Base-by-base conservation (phyloP, 108 stramenopile genomes). In the Cyclostephanos invisitatus region DNA sequence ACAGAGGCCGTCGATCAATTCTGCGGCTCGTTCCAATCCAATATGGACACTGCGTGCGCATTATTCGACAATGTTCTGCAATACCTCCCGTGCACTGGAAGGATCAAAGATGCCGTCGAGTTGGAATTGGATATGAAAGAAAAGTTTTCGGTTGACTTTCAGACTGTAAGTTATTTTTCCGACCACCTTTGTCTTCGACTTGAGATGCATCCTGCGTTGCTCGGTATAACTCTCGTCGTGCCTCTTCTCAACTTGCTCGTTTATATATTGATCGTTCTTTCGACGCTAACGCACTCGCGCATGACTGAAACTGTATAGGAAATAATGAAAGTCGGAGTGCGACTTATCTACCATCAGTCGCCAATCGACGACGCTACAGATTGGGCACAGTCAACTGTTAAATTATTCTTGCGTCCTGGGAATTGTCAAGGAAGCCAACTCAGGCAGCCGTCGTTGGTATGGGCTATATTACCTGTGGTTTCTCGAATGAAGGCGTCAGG, bases 381-480 rank as follows among this genome's bases (percentile, higher is more conserved):
- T 60, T 86, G 85, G 84, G 46, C 63, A 0, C 84, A 85, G 67
- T 54, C 71, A 8, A 84, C 75, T 15, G 84, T 90, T 27, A 83
- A 78, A 57, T 25, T 90, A 28, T 78, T 77, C 62, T 28, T 86
- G 5, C 74, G 79, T 44, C 85, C 78, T 12, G 89, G 89, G 11
- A 42, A 73, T n/a, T 82, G 72, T 67, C 80, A 75, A 14, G 75
- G 73, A 3, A 28, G 25, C 5, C 54, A 65, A 5, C 48, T 84
- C 12, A 21, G 69, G 18, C 83, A 79, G 44, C 92, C 92, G n/a
- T 78, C 50, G 5, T 35, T 93, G 29, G 80, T 78, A 64, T 93
- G 92, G 92, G 74, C 86, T 1, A 79, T 75, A 0, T 22, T 90
- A 65, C 72, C 67, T 28, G 72, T 74, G 27, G 68, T 67, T 29